Conservation (phyloP, 2,329 filamentous ascomycete species). For the Fusarium stilboides region DNA sequence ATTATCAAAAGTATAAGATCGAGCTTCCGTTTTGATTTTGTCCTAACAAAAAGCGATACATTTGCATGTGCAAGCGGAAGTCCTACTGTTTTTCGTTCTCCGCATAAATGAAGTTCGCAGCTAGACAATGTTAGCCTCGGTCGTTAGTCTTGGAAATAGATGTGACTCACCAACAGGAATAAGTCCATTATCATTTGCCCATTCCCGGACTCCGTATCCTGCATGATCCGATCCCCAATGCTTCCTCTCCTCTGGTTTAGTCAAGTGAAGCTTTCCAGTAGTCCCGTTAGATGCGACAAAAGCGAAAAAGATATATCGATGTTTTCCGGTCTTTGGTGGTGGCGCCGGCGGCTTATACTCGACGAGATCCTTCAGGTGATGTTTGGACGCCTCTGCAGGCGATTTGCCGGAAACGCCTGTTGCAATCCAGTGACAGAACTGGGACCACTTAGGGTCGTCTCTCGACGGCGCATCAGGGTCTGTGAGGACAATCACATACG, state of each 20-base stretch:
- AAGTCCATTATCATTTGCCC: slow-evolving; percentile 41
- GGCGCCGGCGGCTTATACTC: slow-evolving; percentile 41
- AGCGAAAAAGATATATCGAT: slow-evolving; percentile 45
- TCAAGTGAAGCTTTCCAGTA: slow-evolving; percentile 29
- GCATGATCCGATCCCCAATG: slow-evolving; percentile 40
- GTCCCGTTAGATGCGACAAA: slow-evolving; percentile 42
- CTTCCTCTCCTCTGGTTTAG: slow-evolving; percentile 31
- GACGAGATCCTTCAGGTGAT: slow-evolving; percentile 25
- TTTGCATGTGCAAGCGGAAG: neutral
- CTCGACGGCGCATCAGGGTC: slow-evolving; percentile 45
- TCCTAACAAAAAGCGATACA: neutral
- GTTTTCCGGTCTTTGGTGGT: slow-evolving; percentile 39
- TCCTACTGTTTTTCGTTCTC: slow-evolving; percentile 37
- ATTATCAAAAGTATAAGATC: neutral
- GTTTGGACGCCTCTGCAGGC: neutral
- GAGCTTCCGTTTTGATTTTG: slow-evolving; percentile 21
- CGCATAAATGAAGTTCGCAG: slow-evolving; percentile 46
- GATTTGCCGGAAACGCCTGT: neutral
- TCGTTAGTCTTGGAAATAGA: neutral
- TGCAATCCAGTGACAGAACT: slow-evolving; percentile 47
- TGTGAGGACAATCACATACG: slow-evolving; percentile 34
- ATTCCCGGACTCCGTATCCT: slow-evolving; percentile 39
- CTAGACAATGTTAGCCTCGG: slow-evolving; percentile 19
- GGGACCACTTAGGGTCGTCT: slow-evolving; percentile 42
- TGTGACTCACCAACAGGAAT: slow-evolving; percentile 38